phyloP scores from a whole-genome alignment of 495 filamentous ascomycete genomes.

The Penicillium cinerascens region DNA sequence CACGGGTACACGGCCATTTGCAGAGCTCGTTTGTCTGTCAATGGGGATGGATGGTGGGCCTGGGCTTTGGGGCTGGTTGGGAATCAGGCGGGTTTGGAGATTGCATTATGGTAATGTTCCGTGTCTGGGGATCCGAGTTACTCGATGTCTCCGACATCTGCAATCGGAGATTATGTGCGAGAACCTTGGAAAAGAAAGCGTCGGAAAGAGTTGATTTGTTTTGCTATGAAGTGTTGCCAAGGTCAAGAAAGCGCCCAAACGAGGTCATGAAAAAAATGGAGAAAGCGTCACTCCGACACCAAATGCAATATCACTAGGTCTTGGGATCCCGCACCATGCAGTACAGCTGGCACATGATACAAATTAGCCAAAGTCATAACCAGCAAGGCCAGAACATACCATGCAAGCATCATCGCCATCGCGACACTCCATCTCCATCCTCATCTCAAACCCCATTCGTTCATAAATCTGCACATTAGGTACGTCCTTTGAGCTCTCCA shows the following conservation, averaged over 20 bases:
- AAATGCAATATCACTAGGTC: constrained; percentile 1
- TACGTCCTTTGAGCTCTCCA: constrained; percentile 57
- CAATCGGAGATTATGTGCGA: not conserved
- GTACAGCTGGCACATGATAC: constrained; percentile 20
- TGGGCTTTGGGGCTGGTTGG: constrained; percentile 17
- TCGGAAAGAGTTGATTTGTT: not conserved
- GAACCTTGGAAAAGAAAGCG: too few species aligned
- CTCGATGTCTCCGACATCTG: not conserved
- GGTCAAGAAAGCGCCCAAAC: not conserved
- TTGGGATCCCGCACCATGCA: constrained; percentile 33
- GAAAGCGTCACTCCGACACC: not conserved
- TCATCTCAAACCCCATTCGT: constrained; percentile 58
- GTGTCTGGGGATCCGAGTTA: not conserved
- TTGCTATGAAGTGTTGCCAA: not conserved
- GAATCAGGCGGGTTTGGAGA: constrained; percentile 14
- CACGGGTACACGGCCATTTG: constrained; percentile 11
- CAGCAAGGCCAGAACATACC: constrained; percentile 18
- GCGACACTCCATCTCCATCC: constrained; percentile 57
- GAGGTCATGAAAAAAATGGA: not conserved
- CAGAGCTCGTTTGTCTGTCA: constrained; percentile 1
- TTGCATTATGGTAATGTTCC: constrained; percentile 7
- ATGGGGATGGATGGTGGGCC: constrained; percentile 7
- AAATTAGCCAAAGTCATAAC: not conserved
- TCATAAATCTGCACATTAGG: constrained; percentile 65
- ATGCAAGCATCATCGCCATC: constrained; percentile 48